Evolutionary conservation across 257 asterid genomes (phyloP).

Genomic region (Nicotiana knightiana): DNA sequence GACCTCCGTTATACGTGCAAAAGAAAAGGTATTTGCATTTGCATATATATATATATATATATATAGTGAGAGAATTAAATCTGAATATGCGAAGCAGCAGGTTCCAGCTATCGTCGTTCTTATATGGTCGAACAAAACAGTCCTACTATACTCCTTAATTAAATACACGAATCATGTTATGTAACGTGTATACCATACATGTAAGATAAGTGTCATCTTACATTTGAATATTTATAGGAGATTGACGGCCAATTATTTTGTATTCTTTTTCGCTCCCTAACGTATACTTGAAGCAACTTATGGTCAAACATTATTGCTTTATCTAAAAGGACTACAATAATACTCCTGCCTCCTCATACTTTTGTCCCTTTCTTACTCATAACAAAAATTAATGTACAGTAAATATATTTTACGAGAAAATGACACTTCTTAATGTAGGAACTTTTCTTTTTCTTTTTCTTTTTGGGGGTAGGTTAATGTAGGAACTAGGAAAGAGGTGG

Average conservation of each 20-base stretch:
- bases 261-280: neutral
- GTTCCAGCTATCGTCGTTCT: neutral
- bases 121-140: neutral
- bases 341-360: neutral
- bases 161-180: neutral
- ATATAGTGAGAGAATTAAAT: neutral
- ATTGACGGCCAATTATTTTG: neutral
- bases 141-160: neutral
- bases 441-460: too few species aligned
- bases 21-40: neutral
- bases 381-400: neutral
- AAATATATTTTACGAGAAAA: neutral
- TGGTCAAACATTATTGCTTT: neutral
- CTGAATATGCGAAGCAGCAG: neutral
- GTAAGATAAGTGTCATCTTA: neutral
- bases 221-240: neutral
- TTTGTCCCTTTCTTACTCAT: neutral
- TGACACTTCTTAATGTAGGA: neutral
- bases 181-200: neutral
- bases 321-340: neutral
- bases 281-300: neutral
- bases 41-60: too few species aligned
- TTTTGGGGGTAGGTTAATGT: too few species aligned
- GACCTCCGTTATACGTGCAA: too few species aligned
- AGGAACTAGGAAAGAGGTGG: neutral